These are phyloP conservation scores for Cladophialophora carrionii DNA, from an alignment of 2,329 filamentous ascomycete genomes.

Conservation along the genomic window DNA sequence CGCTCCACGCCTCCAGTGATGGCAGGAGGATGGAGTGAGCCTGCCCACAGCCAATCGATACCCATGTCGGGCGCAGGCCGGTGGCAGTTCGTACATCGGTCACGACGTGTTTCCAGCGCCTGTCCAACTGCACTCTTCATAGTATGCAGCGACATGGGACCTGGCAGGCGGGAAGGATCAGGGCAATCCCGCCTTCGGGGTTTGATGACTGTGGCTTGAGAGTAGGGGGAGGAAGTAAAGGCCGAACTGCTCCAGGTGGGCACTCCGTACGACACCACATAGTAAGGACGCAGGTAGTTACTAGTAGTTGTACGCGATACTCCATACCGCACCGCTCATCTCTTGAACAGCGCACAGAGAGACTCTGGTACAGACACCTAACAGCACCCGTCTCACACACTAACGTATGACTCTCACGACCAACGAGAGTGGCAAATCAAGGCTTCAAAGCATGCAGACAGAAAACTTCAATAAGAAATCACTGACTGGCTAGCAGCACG, in stretches of 20 bases:
- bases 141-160: not conserved
- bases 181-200: not conserved
- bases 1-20: not conserved
- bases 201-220: not conserved
- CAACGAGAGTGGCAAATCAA: not conserved
- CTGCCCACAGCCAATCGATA: slow-evolving; percentile 2
- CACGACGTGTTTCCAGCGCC: not conserved
- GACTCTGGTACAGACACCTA: too few relatives aligned
- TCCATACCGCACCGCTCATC: not conserved
- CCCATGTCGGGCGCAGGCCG: not conserved
- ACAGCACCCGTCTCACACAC: not conserved
- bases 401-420: not conserved
- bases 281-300: not conserved
- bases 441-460: not conserved
- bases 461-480: not conserved
- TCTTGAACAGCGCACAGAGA: not conserved
- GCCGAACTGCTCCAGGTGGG: slow-evolving; percentile 3
- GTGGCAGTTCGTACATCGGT: slow-evolving; percentile 6
- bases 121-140: not conserved
- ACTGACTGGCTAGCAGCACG: too few relatives aligned
- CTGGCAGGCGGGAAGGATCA: slow-evolving; percentile 8
- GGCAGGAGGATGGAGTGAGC: not conserved
- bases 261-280: not conserved
- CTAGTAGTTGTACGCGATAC: not conserved
- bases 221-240: not conserved